These are phyloP conservation scores for Termitomyces sp. DNA, from an alignment of 768 basidiomycete species.

Conservation along the genomic window DNA sequence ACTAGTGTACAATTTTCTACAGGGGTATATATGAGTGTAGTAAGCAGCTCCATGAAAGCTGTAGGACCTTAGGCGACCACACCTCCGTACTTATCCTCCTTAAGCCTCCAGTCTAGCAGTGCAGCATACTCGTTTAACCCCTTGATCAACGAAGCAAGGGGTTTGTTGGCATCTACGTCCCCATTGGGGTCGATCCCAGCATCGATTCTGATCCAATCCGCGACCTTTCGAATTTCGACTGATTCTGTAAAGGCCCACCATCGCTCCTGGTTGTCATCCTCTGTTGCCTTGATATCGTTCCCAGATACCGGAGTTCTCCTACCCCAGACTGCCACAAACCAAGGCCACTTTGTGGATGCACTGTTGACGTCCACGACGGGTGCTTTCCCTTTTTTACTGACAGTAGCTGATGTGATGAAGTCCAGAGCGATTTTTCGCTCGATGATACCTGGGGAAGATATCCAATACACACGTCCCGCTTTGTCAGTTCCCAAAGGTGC, in stretches of 20 bases:
- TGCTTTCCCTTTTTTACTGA: constrained; percentile 33
- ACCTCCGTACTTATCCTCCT: constrained; percentile 28
- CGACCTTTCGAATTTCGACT: constrained; percentile 59
- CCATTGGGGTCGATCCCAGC: constrained; percentile 33
- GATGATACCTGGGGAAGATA: constrained; percentile 52
- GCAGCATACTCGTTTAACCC: constrained; percentile 57
- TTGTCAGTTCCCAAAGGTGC: constrained; percentile 62
- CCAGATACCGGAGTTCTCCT: constrained; percentile 34
- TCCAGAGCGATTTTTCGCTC: constrained; percentile 54
- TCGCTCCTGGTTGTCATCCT: constrained; percentile 35
- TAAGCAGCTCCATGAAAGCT: background rate
- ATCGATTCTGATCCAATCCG: constrained; percentile 60
- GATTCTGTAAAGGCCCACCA: constrained; percentile 81
- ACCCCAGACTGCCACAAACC: constrained; percentile 79
- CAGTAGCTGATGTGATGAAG: constrained; percentile 25
- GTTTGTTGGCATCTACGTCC: constrained; percentile 16
- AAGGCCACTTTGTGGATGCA: constrained; percentile 60
- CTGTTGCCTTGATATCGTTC: constrained; percentile 8
- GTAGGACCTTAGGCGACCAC: background rate
- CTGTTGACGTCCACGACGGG: constrained; percentile 39
- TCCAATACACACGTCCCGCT: constrained; percentile 68
- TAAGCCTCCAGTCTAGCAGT: constrained; percentile 56
- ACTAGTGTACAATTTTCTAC: background rate
- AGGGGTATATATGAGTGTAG: constrained; percentile 1
- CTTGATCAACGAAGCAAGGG: constrained; percentile 36